A percentile compares a stretch with the other conserved stretches of the same genome.
Conservation (phyloP, 805 yeast species). For the Metschnikowia cubensis region DNA sequence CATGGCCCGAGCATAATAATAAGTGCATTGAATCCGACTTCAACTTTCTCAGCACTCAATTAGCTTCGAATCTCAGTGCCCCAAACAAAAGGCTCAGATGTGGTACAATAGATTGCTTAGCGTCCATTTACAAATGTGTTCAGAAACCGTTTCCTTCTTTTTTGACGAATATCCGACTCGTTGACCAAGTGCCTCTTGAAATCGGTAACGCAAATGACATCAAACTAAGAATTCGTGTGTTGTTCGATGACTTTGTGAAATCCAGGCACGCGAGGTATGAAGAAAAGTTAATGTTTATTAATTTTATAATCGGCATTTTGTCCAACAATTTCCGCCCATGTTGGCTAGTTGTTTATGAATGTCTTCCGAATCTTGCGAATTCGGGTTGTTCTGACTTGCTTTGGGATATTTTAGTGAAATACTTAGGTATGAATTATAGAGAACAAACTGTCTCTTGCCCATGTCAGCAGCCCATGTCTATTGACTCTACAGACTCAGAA, state of each 20-base stretch:
- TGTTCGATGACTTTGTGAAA: conserved; percentile 42
- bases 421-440: conserved; percentile 24
- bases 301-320: conserved; percentile 54
- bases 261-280: conserved; percentile 2
- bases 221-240: conserved; percentile 58
- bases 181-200: conserved; percentile 73
- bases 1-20: not conserved
- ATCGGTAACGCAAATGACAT: conserved; percentile 71
- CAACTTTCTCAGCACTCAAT: not conserved
- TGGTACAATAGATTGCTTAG: conserved; percentile 46
- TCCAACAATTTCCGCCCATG: conserved; percentile 77
- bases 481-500: conserved; percentile 9
- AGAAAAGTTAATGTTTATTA: conserved; percentile 3
- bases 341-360: conserved; percentile 73
- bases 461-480: conserved; percentile 4
- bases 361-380: conserved; percentile 43
- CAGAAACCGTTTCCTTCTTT: conserved; percentile 32
- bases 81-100: not conserved
- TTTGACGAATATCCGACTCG: conserved; percentile 39
- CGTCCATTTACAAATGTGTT: conserved; percentile 22
- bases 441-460: conserved; percentile 17
- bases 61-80: conserved; percentile 1
- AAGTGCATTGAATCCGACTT: not conserved
- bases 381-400: conserved; percentile 34
- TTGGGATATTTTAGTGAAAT: conserved; percentile 51